Percentiles rank a stretch among this genome's conserved stretches.
These are phyloP conservation scores for Sonneratia caseolaris DNA, from an alignment of 345 rosid species.

Conservation along the genomic window DNA sequence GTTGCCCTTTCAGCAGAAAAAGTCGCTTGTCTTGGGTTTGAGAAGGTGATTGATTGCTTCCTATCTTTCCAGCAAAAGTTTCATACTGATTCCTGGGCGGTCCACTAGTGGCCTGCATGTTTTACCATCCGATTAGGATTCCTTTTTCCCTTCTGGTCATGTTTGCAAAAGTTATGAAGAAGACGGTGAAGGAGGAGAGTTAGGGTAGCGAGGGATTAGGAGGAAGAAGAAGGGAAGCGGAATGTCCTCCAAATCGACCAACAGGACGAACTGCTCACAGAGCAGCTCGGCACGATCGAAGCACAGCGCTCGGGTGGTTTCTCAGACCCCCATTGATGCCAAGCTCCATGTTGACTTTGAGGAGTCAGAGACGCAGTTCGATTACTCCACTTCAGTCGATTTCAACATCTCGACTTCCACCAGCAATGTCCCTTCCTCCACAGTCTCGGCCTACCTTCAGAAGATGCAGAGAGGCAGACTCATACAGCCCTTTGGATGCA, in stretches of 20 bases:
- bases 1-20: not conserved
- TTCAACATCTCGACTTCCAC: constrained; percentile 45
- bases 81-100: constrained; percentile 3
- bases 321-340: constrained; percentile 71
- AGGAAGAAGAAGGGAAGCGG: constrained; percentile 7
- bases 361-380: constrained; percentile 48
- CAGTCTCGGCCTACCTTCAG: constrained; percentile 61
- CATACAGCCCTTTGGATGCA: constrained; percentile 74
- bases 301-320: constrained; percentile 33
- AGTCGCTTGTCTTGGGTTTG: not conserved
- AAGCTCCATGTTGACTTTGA: constrained; percentile 58
- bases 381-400: constrained; percentile 57
- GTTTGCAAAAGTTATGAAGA: constrained; percentile 6
- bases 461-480: constrained; percentile 68
- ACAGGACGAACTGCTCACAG: constrained; percentile 31
- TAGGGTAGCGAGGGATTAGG: constrained; percentile 9
- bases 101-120: not conserved
- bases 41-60: constrained; percentile 2
- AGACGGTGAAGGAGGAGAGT: not conserved
- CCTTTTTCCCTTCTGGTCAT: constrained; percentile 1
- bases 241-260: constrained; percentile 50
- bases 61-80: not conserved
- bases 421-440: constrained; percentile 45
- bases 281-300: constrained; percentile 48
- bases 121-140: constrained; percentile 1